Evolutionary conservation across 805 yeast species (phyloP).

Genomic region (Kodamaea neixiangensis): DNA sequence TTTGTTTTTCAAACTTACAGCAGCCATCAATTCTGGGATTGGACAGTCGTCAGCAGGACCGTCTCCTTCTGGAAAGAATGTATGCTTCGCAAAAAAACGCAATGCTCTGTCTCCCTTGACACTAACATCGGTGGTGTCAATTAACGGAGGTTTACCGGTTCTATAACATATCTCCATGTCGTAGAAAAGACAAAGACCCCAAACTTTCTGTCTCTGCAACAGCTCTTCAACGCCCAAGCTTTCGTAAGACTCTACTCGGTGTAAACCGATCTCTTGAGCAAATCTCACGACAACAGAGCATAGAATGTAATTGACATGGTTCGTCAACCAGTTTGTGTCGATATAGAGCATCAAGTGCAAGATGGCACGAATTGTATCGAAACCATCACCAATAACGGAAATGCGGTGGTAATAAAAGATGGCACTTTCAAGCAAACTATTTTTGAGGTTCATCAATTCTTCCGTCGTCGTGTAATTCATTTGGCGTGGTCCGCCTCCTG

Average conservation of each 20-base stretch:
- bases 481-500: slow-evolving; percentile 4
- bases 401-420: slow-evolving; percentile 25
- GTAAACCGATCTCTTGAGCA: slow-evolving; percentile 45
- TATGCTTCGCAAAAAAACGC: background rate
- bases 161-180: slow-evolving; percentile 43
- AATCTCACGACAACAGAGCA: slow-evolving; percentile 36
- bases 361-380: slow-evolving; percentile 23
- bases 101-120: slow-evolving; percentile 16
- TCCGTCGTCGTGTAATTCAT: slow-evolving; percentile 1
- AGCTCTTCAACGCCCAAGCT: slow-evolving; percentile 24
- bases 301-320: slow-evolving; percentile 32
- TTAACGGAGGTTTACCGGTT: slow-evolving; percentile 41
- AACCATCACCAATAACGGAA: slow-evolving; percentile 26
- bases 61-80: background rate
- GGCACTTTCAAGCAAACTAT: slow-evolving; percentile 19
- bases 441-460: slow-evolving; percentile 22
- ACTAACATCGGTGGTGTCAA: slow-evolving; percentile 34
- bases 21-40: background rate
- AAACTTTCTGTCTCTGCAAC: slow-evolving; percentile 26
- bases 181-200: slow-evolving; percentile 40
- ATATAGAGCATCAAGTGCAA: slow-evolving; percentile 23
- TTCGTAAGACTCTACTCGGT: slow-evolving; percentile 32
- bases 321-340: slow-evolving; percentile 32
- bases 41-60: background rate
- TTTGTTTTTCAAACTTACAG: background rate